These are phyloP conservation scores for Colletotrichum ledebouriae DNA, from an alignment of 2,329 filamentous ascomycete genomes.

Conservation along the genomic window DNA sequence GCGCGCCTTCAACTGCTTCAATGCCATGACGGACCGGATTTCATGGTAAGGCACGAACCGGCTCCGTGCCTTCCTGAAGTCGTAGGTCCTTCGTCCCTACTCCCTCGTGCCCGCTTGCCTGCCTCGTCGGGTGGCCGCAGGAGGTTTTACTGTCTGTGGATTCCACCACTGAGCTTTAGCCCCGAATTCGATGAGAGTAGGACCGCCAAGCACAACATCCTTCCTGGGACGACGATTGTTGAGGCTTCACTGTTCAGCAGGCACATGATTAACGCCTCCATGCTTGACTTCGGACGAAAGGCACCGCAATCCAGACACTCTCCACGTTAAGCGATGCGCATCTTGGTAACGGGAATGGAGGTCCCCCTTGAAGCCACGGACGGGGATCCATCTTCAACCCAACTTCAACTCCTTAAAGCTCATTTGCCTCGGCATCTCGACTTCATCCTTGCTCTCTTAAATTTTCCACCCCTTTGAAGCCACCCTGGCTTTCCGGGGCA, in stretches of 20 bases:
- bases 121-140: constrained; percentile 34
- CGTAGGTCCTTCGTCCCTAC: constrained; percentile 20
- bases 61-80: constrained; percentile 32
- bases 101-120: constrained; percentile 34
- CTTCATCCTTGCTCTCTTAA: constrained; percentile 24
- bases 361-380: background rate
- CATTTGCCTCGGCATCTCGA: constrained; percentile 38
- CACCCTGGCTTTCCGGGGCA: constrained; percentile 16
- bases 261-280: constrained; percentile 37
- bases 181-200: constrained; percentile 21
- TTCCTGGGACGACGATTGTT: constrained; percentile 29
- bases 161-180: constrained; percentile 23
- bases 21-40: constrained; percentile 3
- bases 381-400: constrained; percentile 17
- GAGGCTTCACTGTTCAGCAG: constrained; percentile 28
- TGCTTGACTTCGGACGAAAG: constrained; percentile 36
- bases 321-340: constrained; percentile 15
- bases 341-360: background rate
- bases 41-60: background rate
- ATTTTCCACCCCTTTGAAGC: background rate
- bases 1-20: constrained; percentile 13
- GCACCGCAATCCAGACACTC: constrained; percentile 19
- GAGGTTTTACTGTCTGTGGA: constrained; percentile 30
- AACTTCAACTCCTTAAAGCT: constrained; percentile 9
- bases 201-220: constrained; percentile 29